Percentiles rank a stretch among this genome's conserved stretches.
These are phyloP conservation scores for Solanum hybrid DNA, from an alignment of 305 asterid genomes.

Conservation along the genomic window DNA sequence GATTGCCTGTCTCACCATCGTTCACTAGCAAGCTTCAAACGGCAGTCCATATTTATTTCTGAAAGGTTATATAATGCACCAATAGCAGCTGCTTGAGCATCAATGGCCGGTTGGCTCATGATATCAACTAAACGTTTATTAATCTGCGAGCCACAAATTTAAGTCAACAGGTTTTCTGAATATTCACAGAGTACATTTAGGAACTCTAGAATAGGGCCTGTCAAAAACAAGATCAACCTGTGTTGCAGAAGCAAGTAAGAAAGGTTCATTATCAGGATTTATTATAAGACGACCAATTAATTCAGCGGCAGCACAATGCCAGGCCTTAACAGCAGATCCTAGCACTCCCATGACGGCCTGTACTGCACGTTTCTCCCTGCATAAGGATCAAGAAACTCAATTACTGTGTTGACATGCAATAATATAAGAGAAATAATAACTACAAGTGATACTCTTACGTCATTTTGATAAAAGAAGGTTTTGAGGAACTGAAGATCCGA, in stretches of 20 bases:
- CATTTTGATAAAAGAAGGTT: conserved; percentile 70
- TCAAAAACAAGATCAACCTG: conserved; percentile 36
- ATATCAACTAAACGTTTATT: conserved; percentile 77
- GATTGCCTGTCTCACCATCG: conserved; percentile 48
- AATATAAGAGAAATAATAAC: not conserved
- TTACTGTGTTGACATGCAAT: not conserved
- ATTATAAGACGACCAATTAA: conserved; percentile 83
- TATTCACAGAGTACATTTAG: not conserved
- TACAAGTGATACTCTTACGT: conserved; percentile 35
- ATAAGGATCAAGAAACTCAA: not conserved
- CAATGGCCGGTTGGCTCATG: conserved; percentile 73
- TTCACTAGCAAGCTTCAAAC: conserved; percentile 87
- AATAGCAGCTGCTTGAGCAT: conserved; percentile 92
- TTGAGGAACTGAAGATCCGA: conserved; percentile 80
- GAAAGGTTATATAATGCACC: conserved; percentile 90
- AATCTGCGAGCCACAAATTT: conserved; percentile 33
- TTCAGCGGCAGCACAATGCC: conserved; percentile 99
- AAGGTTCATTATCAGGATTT: conserved; percentile 94
- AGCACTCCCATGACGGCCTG: conserved; percentile 84
- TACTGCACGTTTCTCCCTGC: conserved; percentile 74
- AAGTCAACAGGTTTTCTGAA: not conserved
- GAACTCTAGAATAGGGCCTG: not conserved
- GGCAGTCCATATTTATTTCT: conserved; percentile 83
- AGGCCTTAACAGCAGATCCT: conserved; percentile 74
- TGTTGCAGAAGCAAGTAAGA: conserved; percentile 67